Evolutionary conservation across 768 basidiomycete genomes (phyloP), one percentile per base, ranked within the genome.

Genomic region (Guyanaporus albipodus): DNA sequence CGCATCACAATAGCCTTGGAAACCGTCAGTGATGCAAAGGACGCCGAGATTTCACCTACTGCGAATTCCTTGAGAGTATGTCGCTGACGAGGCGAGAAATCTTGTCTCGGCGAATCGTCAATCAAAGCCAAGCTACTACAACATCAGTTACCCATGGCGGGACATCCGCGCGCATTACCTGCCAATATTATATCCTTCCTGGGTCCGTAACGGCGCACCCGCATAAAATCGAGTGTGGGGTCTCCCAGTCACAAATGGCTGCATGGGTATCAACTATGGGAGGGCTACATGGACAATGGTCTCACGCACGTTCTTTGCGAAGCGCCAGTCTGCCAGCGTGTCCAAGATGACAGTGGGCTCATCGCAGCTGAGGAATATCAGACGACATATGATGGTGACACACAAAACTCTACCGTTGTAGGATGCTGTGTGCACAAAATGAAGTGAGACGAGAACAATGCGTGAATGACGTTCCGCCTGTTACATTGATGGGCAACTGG

Each of bases 21-120:
- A 38, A 18, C 15, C 7, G 15, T 62, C 17, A 55, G 35, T 37
- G 45, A 28, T n/a, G 46, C 21, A 12, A 18, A 40, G 39, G 4
- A 4, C 6, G 24, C 9, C 17, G 32, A 12, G 5, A 1, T 29
- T n/a, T 44, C 23, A 59, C 73, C 32, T 52, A 75, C 71, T 46
- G 94, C 93, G 59, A 96, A 96, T 66, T 96, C 94, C 63, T 95
- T 95, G 52, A 97, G 72, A 3, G 91, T 91, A 70, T 95, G 88
- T 38, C 92, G 73, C 57, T 93, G 90, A 36, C 93, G 74, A 8
- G 93, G 91, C 8, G 85, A 82, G 59, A 94, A 96, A 49, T 94
- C 92, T 17, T 79, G 73, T 38, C 87, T 75, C 2, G 92, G 90
- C 32, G 79, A 72, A 57, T 91, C 88, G 53, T 93, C 91, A 51